phyloP scores from a whole-genome alignment of 257 asterid genomes.

The Salvia splendens region DNA sequence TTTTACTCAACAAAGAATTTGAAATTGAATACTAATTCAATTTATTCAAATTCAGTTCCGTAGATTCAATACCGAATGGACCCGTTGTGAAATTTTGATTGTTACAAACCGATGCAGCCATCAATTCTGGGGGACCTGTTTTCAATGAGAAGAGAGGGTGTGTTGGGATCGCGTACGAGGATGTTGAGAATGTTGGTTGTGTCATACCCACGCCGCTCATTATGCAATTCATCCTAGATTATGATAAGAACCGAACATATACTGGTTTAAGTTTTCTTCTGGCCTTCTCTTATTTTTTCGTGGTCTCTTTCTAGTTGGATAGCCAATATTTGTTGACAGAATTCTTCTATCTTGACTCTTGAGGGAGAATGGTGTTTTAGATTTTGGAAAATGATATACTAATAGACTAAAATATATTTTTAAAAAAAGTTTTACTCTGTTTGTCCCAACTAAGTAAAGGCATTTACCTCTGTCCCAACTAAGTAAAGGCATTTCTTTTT shows the following conservation, averaged over 20 bases:
- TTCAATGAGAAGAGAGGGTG: constrained; percentile 81
- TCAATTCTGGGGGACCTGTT: constrained; percentile 97
- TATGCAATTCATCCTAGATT: constrained; percentile 86
- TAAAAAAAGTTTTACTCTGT: too few relatives aligned
- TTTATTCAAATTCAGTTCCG: too few relatives aligned
- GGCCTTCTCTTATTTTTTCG: constrained; percentile 2
- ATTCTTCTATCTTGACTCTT: background rate
- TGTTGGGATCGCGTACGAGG: constrained; percentile 96
- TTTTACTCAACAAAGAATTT: too few relatives aligned
- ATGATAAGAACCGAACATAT: constrained; percentile 68
- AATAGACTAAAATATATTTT: too few relatives aligned
- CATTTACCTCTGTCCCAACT: too few relatives aligned
- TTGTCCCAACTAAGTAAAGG: too few relatives aligned
- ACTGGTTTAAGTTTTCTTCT: too few relatives aligned
- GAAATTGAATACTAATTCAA: too few relatives aligned
- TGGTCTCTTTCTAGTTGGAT: background rate
- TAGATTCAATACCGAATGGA: too few relatives aligned
- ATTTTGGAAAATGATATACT: too few relatives aligned
- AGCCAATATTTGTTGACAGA: background rate
- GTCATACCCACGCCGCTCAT: constrained; percentile 98
- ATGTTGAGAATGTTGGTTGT: constrained; percentile 95
- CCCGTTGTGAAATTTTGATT: constrained; percentile 11
- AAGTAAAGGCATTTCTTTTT: too few relatives aligned
- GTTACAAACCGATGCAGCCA: constrained; percentile 92
- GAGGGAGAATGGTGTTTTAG: background rate